These are phyloP conservation scores for Alopecurus myosuroides DNA, from an alignment of 176 grass and related monocot genomes.

Conservation along the genomic window DNA sequence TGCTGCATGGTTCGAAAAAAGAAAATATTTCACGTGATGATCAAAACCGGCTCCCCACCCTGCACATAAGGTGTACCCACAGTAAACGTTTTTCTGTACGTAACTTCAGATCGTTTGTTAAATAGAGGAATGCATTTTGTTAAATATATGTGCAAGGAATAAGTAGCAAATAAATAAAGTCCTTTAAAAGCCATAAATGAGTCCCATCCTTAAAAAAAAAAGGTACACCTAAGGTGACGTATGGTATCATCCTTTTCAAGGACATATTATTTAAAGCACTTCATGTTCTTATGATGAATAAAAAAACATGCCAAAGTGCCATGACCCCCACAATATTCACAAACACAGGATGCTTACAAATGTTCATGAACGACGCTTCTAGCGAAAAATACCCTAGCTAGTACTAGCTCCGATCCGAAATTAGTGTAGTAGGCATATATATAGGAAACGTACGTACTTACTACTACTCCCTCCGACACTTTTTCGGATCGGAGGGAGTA, in stretches of 20 bases:
- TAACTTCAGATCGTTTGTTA: not conserved
- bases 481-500: too few relatives aligned
- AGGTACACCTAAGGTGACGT: not conserved
- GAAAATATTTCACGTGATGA: too few relatives aligned
- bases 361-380: not conserved
- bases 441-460: too few relatives aligned
- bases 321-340: not conserved
- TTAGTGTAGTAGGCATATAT: too few relatives aligned
- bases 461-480: too few relatives aligned
- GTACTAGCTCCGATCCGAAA: too few relatives aligned
- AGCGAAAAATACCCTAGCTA: not conserved
- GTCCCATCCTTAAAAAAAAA: not conserved
- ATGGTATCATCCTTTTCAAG: not conserved
- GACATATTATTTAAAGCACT: not conserved
- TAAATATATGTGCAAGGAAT: not conserved
- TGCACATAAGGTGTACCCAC: too few relatives aligned
- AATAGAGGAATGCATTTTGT: too few relatives aligned
- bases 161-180: not conserved
- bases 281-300: not conserved
- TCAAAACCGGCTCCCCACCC: too few relatives aligned
- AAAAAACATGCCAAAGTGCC: not conserved
- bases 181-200: not conserved
- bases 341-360: not conserved
- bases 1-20: too few relatives aligned
- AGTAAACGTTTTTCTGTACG: too few relatives aligned